A percentile compares a stretch with the other conserved stretches of the same genome.
Evolutionary conservation across 2,329 filamentous ascomycete genomes (phyloP).

Genomic region (Ophiostoma sp.): DNA sequence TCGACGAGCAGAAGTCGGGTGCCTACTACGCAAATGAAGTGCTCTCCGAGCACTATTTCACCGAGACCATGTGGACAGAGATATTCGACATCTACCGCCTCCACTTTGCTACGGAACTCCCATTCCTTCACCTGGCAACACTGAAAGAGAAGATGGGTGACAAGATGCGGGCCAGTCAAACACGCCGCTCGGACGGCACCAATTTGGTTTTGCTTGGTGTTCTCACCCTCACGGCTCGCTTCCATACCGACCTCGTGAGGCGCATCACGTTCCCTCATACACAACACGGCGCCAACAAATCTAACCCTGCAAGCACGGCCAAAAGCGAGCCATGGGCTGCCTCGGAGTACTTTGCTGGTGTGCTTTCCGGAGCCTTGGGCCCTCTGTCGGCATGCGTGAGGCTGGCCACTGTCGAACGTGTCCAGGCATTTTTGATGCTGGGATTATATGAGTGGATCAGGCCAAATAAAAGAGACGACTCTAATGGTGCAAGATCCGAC

Average conservation of each 20-base stretch:
- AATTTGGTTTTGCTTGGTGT: conserved; percentile 65
- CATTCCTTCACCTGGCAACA: conserved; percentile 68
- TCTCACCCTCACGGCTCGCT: conserved; percentile 67
- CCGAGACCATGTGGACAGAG: conserved; percentile 65
- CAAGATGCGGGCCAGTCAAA: conserved; percentile 40
- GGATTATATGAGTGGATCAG: conserved; percentile 72
- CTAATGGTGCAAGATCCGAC: conserved; percentile 31
- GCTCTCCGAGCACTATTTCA: conserved; percentile 62
- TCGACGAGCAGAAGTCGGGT: conserved; percentile 41
- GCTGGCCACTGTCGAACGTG: conserved; percentile 59
- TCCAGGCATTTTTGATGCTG: conserved; percentile 70
- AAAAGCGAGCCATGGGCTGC: conserved; percentile 54
- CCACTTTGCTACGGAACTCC: conserved; percentile 70
- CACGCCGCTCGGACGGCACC: conserved; percentile 37
- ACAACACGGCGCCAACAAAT: conserved; percentile 38
- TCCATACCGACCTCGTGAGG: conserved; percentile 61
- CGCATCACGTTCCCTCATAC: conserved; percentile 47
- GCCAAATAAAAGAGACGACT: conserved; percentile 42
- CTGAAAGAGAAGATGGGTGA: conserved; percentile 56
- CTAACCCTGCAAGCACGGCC: conserved; percentile 37
- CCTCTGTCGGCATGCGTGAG: conserved; percentile 50
- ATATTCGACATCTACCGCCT: conserved; percentile 69
- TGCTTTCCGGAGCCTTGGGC: conserved; percentile 54
- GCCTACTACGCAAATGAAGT: conserved; percentile 55
- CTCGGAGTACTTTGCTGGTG: conserved; percentile 65